Conservation (phyloP, 83 land plant genomes). For the Diphasiastrum complanatum region DNA sequence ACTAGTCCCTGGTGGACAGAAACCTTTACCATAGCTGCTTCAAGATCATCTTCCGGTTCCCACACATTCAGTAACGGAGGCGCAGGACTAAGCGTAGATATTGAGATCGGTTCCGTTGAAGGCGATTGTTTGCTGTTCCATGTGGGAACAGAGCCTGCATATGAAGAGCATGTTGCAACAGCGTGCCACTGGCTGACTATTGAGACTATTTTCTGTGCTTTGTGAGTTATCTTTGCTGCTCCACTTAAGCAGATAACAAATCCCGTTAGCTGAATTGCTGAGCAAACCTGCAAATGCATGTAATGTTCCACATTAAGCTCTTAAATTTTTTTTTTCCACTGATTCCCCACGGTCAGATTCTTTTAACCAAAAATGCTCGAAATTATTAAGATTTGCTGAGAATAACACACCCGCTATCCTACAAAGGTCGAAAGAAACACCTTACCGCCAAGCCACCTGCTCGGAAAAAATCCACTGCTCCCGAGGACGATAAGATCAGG, state of each 20-base stretch:
- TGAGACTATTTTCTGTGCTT: conserved; percentile 69
- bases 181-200: conserved; percentile 89
- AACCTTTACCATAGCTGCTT: too few relatives aligned
- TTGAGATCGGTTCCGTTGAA: conserved; percentile 7
- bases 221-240: conserved; percentile 86
- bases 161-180: conserved; percentile 44
- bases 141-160: background rate
- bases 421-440: conserved; percentile 7
- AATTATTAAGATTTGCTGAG: background rate
- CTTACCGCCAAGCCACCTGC: conserved; percentile 81
- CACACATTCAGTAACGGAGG: too few relatives aligned
- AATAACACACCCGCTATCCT: background rate
- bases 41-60: too few relatives aligned
- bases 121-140: background rate
- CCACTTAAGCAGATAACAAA: conserved; percentile 61
- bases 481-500: conserved; percentile 45
- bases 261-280: conserved; percentile 79
- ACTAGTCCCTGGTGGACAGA: too few relatives aligned
- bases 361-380: background rate
- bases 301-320: background rate
- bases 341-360: background rate
- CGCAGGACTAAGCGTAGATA: too few relatives aligned
- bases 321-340: too few relatives aligned
- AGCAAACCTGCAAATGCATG: conserved; percentile 43
- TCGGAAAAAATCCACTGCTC: conserved; percentile 45